Base-by-base conservation (phyloP, 306 rosid species). In the Acmispon strigosus region DNA sequence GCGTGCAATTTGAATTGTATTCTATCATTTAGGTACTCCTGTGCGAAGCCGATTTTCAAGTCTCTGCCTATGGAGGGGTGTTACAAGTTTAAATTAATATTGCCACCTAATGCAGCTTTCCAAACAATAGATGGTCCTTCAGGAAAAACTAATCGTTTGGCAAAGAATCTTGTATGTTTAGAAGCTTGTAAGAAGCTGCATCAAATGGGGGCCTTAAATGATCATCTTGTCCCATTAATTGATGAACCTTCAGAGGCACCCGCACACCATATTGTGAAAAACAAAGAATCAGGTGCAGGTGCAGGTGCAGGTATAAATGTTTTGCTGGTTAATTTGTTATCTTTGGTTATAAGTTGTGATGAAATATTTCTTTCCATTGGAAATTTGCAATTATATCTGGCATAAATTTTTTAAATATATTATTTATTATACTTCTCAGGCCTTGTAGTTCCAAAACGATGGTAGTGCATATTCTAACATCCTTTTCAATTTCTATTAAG, bases 111-210 rank as follows among this genome's bases (percentile, higher is more conserved):
- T 81, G 92, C 95, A 14, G 82, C 96, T 78, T 82, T 94, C 69
- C 91, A 87, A 78, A 70, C 82, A 19, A 58, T 90, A 42, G 84
- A 78, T 37, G 95, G 97, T 81, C 92, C 97, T 64, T 45, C 34
- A 8, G 75, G 90, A 76, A 83, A 73, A 77, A 86, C 77, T 60
- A 48, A 73, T 41, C 81, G 83, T 67, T 65, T 83, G 65, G 86
- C 98, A 29, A 94, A 77, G 84, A 87, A 78, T 82, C 94, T 87
- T 60, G 98, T 75, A 39, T 90, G 97, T 83, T 83, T 94, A 62
- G 98, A 94, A 83, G 97, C 96, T 58, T 94, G 97, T 83, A 88
- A 90, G 81, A 80, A 84, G 86, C 82, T 94, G 65, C 99, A 91
- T 85, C 83, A 89, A 68, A 79, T 82, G 82, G 92, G 97, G 8